phyloP scores from a whole-genome alignment of 192 early-diverging fungal genomes.

The Paraglomus occultum region DNA sequence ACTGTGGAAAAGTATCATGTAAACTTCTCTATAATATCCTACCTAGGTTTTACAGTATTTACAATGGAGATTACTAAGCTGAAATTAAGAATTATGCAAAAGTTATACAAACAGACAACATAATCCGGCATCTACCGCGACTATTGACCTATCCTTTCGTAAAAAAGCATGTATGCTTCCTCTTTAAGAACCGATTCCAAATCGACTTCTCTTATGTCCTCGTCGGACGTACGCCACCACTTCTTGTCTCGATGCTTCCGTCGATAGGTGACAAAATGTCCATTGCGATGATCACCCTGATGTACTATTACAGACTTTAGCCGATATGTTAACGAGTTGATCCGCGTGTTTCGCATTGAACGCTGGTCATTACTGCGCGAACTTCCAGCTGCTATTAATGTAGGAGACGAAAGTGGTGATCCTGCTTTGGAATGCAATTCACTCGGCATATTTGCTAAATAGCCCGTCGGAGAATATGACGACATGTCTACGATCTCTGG shows the following conservation, averaged over 20 bases:
- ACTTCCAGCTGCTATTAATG: constrained; percentile 29
- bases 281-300: constrained; percentile 79
- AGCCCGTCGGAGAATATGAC: constrained; percentile 70
- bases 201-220: constrained; percentile 65
- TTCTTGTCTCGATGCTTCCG: constrained; percentile 48
- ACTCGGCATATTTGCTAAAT: constrained; percentile 54
- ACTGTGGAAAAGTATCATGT: too few species aligned
- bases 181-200: constrained; percentile 58
- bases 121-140: neutral
- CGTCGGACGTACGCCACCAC: constrained; percentile 75
- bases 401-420: constrained; percentile 17
- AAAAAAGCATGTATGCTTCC: constrained; percentile 78
- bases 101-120: neutral
- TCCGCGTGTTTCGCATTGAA: constrained; percentile 11
- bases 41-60: too few species aligned
- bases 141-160: constrained; percentile 51
- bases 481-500: constrained; percentile 71
- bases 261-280: constrained; percentile 90
- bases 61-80: too few species aligned
- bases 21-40: too few species aligned
- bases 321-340: constrained; percentile 54
- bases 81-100: too few species aligned
- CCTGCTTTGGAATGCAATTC: constrained; percentile 34
- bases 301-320: constrained; percentile 82
- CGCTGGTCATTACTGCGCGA: neutral